phyloP scores from a whole-genome alignment of 192 early-diverging fungal genomes.

The Backusella tarrabulga region DNA sequence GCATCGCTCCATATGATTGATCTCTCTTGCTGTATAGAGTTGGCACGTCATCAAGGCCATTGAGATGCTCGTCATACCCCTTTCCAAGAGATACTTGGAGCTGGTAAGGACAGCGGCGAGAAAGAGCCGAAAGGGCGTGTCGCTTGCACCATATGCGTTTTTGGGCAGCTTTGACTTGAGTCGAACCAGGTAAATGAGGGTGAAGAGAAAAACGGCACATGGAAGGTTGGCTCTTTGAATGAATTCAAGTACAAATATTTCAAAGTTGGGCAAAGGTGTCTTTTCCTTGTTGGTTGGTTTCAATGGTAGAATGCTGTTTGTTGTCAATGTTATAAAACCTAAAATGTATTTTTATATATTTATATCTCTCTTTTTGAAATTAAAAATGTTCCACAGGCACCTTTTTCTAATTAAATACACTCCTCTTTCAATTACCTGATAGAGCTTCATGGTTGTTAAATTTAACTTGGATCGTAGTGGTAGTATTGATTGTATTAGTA shows the following conservation, averaged over 20 bases:
- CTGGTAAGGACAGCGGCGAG: constrained; percentile 60
- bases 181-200: constrained; percentile 63
- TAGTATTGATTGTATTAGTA: not conserved
- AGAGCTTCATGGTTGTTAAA: not conserved
- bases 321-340: not conserved
- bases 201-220: constrained; percentile 37
- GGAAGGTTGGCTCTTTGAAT: constrained; percentile 5
- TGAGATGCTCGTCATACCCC: constrained; percentile 27
- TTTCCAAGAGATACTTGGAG: constrained; percentile 58
- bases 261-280: not conserved
- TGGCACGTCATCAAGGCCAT: constrained; percentile 35
- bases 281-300: not conserved
- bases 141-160: constrained; percentile 55
- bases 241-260: constrained; percentile 7
- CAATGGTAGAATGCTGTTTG: not conserved
- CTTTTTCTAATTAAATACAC: too few species aligned
- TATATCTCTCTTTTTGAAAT: not conserved
- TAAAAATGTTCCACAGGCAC: not conserved
- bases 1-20: constrained; percentile 50
- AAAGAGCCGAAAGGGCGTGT: constrained; percentile 70
- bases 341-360: not conserved
- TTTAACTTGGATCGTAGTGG: not conserved
- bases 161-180: constrained; percentile 53
- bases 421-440: not conserved
- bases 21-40: constrained; percentile 43